These are phyloP conservation scores for Cercospora sesami DNA, from an alignment of 2,329 filamentous ascomycete genomes.

Conservation along the genomic window DNA sequence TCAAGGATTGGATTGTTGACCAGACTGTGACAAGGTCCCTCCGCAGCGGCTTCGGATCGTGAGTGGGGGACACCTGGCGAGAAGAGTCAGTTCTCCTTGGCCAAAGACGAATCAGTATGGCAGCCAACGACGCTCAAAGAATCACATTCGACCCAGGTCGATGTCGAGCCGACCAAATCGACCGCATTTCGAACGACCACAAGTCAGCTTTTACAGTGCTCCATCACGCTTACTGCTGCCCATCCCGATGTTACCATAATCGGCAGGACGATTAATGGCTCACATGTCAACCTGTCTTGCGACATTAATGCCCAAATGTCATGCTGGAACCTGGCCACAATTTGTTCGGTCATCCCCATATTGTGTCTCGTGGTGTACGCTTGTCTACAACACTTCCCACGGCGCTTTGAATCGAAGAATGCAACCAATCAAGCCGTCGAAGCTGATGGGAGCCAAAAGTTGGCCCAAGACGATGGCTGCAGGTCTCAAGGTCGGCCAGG, in stretches of 20 bases:
- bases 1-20: neutral
- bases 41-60: neutral
- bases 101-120: neutral
- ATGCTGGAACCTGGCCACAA: neutral
- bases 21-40: neutral
- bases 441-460: neutral
- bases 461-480: neutral
- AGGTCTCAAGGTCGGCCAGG: neutral
- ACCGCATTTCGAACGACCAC: neutral
- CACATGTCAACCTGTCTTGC: neutral
- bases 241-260: neutral
- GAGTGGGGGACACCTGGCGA: neutral
- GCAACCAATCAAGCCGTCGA: neutral
- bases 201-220: neutral
- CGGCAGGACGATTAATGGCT: neutral
- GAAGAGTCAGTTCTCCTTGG: neutral
- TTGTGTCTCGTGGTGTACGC: neutral
- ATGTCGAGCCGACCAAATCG: neutral
- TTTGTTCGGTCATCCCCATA: neutral
- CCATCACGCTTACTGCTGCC: neutral
- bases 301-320: neutral
- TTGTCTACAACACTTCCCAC: neutral
- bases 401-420: neutral
- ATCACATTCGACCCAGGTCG: neutral
- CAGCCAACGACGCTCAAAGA: neutral